Base-by-base conservation (phyloP, 495 filamentous ascomycete genomes). In the Aspergillus biplanus region DNA sequence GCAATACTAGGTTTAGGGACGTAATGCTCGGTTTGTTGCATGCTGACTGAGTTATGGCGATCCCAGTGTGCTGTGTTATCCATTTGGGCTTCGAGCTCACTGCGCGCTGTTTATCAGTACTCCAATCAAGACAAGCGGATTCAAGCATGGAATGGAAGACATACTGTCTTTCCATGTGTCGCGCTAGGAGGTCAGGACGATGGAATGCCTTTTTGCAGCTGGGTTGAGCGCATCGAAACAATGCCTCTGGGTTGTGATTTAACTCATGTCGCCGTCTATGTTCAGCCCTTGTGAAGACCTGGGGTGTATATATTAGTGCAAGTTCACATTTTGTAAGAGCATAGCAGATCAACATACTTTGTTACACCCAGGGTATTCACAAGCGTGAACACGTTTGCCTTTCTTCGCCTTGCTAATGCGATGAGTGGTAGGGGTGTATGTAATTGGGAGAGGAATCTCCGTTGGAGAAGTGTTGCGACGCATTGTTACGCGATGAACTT, bases 231-330 rank as follows among this genome's bases (percentile, higher is more conserved):
- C 92, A 96, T 33, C 82, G 82, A 67, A 84, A 89, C 11, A 85
- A 79, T 34, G 90, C 87, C 62, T 86, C 80, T 18, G 84, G 84
- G 69, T 88, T 87, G 78, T 97, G 92, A 73, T 93, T 93, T 54
- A 93, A 77, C 73, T 96, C 90, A 77, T 97, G 92, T 53, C 92
- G 92, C 89, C 90, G 87, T 56, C 91, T 76, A 76, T 97, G 93
- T 71, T 97, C 93, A 33, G 91, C 92, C 70, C 93, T 83, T 18
- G 92, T 95, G 70, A 92, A 92, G 55, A 90, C 88, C 89, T 90
- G 62, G 42, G 52, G 33, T 39, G 0, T 15, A 39, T 16, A 37
- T 35, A 52, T 62, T 7, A 46, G 53, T 33, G 35, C 55, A 27
- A 42, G 15, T 33, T 44, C 59, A 32, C 7, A 57, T 27, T 27